Evolutionary conservation across 2,329 filamentous ascomycete genomes (phyloP).

Genomic region (Phaeoacremonium minimum): DNA sequence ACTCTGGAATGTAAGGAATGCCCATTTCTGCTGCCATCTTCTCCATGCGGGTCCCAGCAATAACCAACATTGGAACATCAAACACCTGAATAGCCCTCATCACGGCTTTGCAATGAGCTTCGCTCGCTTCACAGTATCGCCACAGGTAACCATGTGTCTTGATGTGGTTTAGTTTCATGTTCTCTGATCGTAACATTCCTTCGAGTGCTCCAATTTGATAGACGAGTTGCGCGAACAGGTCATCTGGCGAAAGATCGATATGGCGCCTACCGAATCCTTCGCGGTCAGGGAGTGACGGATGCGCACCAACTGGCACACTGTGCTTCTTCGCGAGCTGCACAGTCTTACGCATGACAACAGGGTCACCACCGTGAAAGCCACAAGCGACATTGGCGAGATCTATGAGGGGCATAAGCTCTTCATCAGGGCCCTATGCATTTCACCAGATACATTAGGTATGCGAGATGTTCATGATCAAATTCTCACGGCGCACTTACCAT

Average conservation of each 20-base stretch:
- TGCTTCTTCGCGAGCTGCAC: constrained; percentile 4
- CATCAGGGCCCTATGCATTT: background rate
- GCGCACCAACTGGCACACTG: constrained; percentile 6
- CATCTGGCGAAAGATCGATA: constrained; percentile 6
- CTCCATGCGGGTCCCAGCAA: background rate
- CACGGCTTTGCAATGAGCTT: background rate
- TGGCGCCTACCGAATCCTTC: constrained; percentile 7
- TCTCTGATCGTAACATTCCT: constrained; percentile 10
- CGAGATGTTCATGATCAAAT: background rate
- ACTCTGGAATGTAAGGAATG: background rate
- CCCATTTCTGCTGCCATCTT: background rate
- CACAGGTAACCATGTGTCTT: constrained; percentile 1
- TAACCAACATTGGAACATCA: background rate
- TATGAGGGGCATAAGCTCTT: constrained; percentile 1
- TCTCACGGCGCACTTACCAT: background rate
- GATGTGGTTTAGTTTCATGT: constrained; percentile 12
- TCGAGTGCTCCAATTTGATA: constrained; percentile 8
- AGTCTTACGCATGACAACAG: constrained; percentile 7
- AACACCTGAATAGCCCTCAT: background rate
- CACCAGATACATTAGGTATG: background rate
- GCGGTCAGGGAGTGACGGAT: constrained; percentile 6
- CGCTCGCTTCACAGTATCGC: background rate
- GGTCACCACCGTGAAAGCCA: constrained; percentile 9
- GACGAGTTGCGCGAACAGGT: constrained; percentile 6
- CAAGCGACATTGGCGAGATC: constrained; percentile 1